A percentile compares a stretch with the other conserved stretches of the same genome.
Evolutionary conservation across 129 eudicot genomes (phyloP).

Genomic region (Mikania micrantha): DNA sequence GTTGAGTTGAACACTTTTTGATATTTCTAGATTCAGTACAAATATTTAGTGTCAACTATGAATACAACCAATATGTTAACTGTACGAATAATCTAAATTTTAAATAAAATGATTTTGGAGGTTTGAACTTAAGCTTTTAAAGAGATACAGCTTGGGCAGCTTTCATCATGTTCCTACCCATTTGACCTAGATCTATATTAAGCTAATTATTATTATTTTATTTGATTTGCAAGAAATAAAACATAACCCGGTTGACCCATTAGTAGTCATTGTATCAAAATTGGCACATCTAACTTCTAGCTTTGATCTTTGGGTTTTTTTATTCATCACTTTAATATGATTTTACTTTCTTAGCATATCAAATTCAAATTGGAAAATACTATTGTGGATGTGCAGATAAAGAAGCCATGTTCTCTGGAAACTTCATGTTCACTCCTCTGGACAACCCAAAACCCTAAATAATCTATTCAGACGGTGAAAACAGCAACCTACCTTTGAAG

Average conservation of each 20-base stretch:
- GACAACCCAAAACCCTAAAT: constrained; percentile 27
- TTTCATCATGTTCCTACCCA: background rate
- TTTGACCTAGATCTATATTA: background rate
- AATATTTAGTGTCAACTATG: background rate
- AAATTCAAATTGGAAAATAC: background rate
- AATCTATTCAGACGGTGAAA: background rate
- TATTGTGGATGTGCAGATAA: constrained; percentile 49
- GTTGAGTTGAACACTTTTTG: background rate
- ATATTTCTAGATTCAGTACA: background rate
- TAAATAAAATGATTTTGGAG: background rate
- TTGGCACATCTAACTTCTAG: background rate
- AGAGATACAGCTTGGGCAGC: background rate
- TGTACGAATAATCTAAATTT: background rate
- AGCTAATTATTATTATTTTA: background rate
- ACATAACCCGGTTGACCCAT: background rate
- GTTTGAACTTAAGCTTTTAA: background rate
- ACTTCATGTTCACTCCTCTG: constrained; percentile 73
- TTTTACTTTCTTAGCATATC: background rate
- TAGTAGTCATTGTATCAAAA: background rate
- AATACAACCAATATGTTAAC: background rate
- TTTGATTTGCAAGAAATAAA: background rate
- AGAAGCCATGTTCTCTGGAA: constrained; percentile 84
- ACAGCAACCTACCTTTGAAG: constrained; percentile 6
- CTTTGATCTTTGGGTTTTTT: background rate
- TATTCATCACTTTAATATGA: background rate